Conservation (phyloP, 495 filamentous ascomycete genomes). For the Podospora anserina region DNA sequence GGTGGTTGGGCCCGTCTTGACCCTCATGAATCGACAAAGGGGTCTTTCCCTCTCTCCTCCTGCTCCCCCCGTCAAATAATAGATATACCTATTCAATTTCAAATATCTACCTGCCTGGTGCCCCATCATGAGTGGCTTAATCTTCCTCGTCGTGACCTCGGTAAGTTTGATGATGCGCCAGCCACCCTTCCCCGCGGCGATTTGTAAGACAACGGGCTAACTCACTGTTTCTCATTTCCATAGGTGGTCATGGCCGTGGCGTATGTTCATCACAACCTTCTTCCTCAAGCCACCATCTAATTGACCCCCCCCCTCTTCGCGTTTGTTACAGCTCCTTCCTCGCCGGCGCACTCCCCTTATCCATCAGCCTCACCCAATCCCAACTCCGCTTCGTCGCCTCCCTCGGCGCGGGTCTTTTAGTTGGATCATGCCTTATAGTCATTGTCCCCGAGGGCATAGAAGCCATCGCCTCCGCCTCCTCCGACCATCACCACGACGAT, state of each 20-base stretch:
- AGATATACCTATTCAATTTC: not conserved
- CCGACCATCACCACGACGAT: conserved; percentile 18
- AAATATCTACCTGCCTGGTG: not conserved
- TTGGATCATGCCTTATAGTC: conserved; percentile 91
- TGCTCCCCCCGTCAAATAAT: not conserved
- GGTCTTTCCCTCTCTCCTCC: not conserved
- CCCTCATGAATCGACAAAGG: conserved; percentile 13
- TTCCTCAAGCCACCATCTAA: conserved; percentile 7
- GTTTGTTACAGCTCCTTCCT: conserved; percentile 72
- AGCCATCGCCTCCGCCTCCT: conserved; percentile 60
- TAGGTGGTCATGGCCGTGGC: conserved; percentile 87
- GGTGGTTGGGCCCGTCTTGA: not conserved
- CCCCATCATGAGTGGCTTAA: conserved; percentile 15
- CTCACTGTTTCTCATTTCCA: not conserved
- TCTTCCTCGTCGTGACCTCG: conserved; percentile 23
- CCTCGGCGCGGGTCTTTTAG: conserved; percentile 88
- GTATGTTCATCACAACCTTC: conserved; percentile 51
- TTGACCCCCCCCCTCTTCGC: conserved; percentile 23
- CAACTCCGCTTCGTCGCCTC: conserved; percentile 87
- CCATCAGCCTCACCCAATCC: conserved; percentile 82
- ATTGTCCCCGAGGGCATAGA: conserved; percentile 98
- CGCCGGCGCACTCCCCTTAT: conserved; percentile 87
- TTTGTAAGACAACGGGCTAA: conserved; percentile 22
- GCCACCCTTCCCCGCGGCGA: no score
- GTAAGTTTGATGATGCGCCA: conserved; percentile 14